Base-by-base conservation (phyloP, 2,329 filamentous ascomycete genomes). In the Ophiosphaerella herpotricha region DNA sequence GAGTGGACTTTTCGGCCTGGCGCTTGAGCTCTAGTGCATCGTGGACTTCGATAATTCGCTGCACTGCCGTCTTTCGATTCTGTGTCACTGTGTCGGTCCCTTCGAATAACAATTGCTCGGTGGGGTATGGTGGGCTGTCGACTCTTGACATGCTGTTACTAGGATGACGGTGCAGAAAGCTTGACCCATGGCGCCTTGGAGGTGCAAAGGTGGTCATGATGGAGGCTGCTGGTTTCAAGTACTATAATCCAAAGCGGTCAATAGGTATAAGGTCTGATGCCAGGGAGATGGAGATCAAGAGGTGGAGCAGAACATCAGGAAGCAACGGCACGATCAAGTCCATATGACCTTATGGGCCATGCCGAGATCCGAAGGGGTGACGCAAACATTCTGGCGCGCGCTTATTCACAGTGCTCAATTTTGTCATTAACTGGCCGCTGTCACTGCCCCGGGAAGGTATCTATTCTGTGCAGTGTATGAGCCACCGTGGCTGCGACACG, bases 81-180 rank as follows among this genome's bases (percentile, higher is more conserved):
- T 53, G 52, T n/a, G 49, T 37, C 2, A 61, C 49, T 18, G 53
- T 48, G 26, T 61, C 58, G 33, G 58, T 61, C 38, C 58, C 58
- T 39, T 59, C 33, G 48, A 61, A 61, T 32, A 58, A 12, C 2
- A 13, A 31, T 32, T 35, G 31, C 16, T 13, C 33, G 23, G 26
- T 16, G 2, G 43, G 40, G 21, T 12, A 41, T 44, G 31, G 24
- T 16, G 23, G 48, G n/a, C 41, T 45, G 6, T 42, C 29, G 29
- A 41, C 41, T 24, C 14, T 46, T 11, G 47, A 47, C 3, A 41
- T 41, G 46, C 52, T 55, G 9, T 43, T 33, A 29, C 49, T 59
- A 33, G 43, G 45, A 39, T 50, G 56, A 13, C 49, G 44, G 26
- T 50, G 33, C 11, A 57, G 48, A 42, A 51, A 38, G 21, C 31